Conservation (phyloP, 2,329 filamentous ascomycete genomes). For the Botrytis aclada region DNA sequence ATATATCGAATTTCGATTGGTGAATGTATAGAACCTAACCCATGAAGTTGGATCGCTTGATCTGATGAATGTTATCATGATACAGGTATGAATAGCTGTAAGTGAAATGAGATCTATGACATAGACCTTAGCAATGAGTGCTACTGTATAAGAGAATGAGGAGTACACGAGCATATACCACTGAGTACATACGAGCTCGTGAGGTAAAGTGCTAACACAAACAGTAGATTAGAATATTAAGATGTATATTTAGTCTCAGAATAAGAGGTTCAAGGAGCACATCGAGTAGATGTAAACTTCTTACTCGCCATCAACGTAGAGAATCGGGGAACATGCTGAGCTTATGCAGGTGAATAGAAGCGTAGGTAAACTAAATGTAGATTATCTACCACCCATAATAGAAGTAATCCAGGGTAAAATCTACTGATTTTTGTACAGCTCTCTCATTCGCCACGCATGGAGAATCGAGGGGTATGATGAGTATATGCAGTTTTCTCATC, state of each 20-base stretch:
- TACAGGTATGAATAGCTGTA: no score
- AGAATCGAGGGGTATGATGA: background rate
- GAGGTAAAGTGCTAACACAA: background rate
- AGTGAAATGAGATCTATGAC: background rate
- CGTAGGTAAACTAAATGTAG: background rate
- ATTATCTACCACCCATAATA: background rate
- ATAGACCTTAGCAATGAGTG: background rate
- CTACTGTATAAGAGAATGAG: background rate
- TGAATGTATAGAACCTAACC: background rate
- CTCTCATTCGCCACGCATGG: background rate
- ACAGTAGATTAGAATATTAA: background rate
- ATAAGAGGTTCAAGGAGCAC: background rate
- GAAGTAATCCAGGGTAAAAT: background rate
- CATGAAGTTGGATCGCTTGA: background rate
- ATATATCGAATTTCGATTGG: background rate
- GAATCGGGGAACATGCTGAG: background rate
- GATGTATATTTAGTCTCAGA: background rate
- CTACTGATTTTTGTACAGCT: background rate
- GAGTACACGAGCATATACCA: background rate
- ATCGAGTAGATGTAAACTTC: background rate
- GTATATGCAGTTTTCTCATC: background rate
- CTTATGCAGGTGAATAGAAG: background rate
- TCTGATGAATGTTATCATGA: background rate
- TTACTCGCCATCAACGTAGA: background rate
- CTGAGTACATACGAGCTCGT: background rate